These are phyloP conservation scores for Penicillium sp. DNA, from an alignment of 2,329 filamentous ascomycete species.

Conservation along the genomic window DNA sequence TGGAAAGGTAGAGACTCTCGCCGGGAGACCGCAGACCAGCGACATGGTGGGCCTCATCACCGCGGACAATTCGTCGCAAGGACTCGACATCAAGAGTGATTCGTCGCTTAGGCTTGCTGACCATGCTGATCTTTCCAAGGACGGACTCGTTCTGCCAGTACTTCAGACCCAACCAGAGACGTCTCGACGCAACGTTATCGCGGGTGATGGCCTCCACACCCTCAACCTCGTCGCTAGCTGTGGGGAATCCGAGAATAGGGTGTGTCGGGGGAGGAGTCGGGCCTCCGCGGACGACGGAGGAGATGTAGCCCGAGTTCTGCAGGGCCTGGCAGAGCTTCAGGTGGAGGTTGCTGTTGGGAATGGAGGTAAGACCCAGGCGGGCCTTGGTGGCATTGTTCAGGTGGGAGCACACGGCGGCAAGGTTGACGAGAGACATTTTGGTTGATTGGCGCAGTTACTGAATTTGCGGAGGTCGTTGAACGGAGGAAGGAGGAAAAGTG, in stretches of 20 bases:
- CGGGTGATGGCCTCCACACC: constrained; percentile 59
- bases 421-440: constrained; percentile 70
- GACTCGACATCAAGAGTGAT: constrained; percentile 65
- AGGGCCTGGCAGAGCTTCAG: constrained; percentile 73
- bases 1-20: constrained; percentile 79
- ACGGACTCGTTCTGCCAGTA: constrained; percentile 85
- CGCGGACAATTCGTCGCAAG: constrained; percentile 66
- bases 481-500: background rate
- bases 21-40: constrained; percentile 73
- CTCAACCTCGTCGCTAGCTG: constrained; percentile 38
- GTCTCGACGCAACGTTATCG: constrained; percentile 69
- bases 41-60: constrained; percentile 65
- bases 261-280: constrained; percentile 56
- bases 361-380: constrained; percentile 79
- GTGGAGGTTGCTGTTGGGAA: constrained; percentile 79
- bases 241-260: constrained; percentile 54
- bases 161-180: constrained; percentile 87
- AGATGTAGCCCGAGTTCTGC: constrained; percentile 79
- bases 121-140: constrained; percentile 62
- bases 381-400: constrained; percentile 85
- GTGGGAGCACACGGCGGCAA: constrained; percentile 83
- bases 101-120: constrained; percentile 73
- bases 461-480: constrained; percentile 16
- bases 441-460: constrained; percentile 15
- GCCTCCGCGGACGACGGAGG: constrained; percentile 73